Evolutionary conservation across 257 asterid species (phyloP).

Genomic region (Solanum virginianum): DNA sequence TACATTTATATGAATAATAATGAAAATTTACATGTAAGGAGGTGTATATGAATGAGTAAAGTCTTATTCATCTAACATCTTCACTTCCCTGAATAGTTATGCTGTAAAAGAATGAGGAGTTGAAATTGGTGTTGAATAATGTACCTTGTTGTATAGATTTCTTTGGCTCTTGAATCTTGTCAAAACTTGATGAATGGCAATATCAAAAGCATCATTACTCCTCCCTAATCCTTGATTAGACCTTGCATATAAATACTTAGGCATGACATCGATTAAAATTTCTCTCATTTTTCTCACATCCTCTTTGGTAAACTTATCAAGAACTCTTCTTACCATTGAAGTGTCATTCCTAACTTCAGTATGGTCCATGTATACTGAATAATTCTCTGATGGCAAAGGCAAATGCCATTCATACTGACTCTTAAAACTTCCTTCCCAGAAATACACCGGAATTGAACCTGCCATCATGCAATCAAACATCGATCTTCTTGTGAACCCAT

Average conservation of each 20-base stretch:
- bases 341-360: constrained; percentile 14
- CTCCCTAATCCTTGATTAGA: constrained; percentile 10
- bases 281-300: constrained; percentile 28
- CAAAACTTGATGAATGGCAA: constrained; percentile 14
- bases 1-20: background rate
- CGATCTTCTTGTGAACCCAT: constrained; percentile 24
- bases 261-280: constrained; percentile 18
- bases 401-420: constrained; percentile 26
- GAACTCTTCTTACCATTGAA: constrained; percentile 4
- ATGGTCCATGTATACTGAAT: constrained; percentile 24
- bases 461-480: constrained; percentile 38
- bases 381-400: constrained; percentile 7
- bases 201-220: constrained; percentile 16
- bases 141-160: no score
- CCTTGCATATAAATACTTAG: constrained; percentile 14
- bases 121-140: background rate
- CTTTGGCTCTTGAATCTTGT: constrained; percentile 7
- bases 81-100: background rate
- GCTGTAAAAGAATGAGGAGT: background rate
- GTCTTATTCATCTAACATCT: background rate
- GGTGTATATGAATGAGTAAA: background rate
- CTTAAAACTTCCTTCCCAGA: constrained; percentile 23
- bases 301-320: constrained; percentile 13
- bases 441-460: constrained; percentile 34
- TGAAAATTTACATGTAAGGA: background rate